Conservation (phyloP, 495 filamentous ascomycete genomes). For the Aspergillus homomorphus region DNA sequence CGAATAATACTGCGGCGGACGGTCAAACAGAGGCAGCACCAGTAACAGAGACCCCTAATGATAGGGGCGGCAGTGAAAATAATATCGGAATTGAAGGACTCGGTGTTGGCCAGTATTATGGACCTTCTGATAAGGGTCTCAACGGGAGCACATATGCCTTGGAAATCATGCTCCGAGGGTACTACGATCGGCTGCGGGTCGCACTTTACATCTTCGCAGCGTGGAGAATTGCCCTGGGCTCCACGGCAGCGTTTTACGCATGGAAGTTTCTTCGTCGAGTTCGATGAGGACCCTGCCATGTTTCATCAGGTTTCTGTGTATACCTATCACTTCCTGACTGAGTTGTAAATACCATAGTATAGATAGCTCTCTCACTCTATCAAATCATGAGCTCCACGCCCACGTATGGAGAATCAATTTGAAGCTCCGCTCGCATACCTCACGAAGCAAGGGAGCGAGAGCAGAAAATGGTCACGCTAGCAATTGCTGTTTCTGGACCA, state of each 20-base stretch:
- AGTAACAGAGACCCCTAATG: slow-evolving; percentile 22
- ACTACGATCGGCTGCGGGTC: slow-evolving; percentile 60
- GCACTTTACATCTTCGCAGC: slow-evolving; percentile 54
- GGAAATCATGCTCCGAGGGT: slow-evolving; percentile 63
- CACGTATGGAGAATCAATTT: too few species aligned
- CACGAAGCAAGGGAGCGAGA: not conserved
- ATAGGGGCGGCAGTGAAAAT: slow-evolving; percentile 31
- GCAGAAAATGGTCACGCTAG: not conserved
- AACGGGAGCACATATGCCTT: slow-evolving; percentile 47
- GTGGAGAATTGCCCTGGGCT: slow-evolving; percentile 37
- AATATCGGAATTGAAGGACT: slow-evolving; percentile 46
- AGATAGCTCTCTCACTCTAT: not conserved
- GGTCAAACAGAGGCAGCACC: slow-evolving; percentile 40
- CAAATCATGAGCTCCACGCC: too few species aligned
- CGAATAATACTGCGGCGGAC: slow-evolving; percentile 43
- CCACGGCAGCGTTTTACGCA: slow-evolving; percentile 28
- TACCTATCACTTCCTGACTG: not conserved
- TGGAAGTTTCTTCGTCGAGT: slow-evolving; percentile 31
- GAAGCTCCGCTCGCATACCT: not conserved
- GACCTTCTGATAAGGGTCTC: slow-evolving; percentile 23
- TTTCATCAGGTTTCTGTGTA: not conserved
- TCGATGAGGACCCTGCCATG: not conserved
- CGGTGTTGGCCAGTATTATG: slow-evolving; percentile 47
- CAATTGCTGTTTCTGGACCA: not conserved
- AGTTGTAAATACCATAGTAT: not conserved